Percentiles rank a stretch among this genome's conserved stretches.
phyloP scores from a whole-genome alignment of 768 basidiomycete species.

The Rhodotorula toruloides region DNA sequence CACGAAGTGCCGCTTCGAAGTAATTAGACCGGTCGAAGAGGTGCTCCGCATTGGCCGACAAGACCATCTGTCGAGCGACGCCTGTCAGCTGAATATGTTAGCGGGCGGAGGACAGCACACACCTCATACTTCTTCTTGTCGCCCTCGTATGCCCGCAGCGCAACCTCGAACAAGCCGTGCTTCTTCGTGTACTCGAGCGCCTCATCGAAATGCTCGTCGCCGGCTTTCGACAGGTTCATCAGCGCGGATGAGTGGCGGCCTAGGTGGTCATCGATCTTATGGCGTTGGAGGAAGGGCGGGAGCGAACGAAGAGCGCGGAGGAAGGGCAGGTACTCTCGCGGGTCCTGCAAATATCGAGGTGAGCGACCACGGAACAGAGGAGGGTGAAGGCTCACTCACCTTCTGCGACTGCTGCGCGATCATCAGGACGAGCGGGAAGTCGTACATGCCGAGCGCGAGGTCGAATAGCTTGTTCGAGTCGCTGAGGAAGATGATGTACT shows the following conservation, averaged over 20 bases:
- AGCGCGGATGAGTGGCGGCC: constrained; percentile 70
- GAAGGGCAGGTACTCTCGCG: constrained; percentile 95
- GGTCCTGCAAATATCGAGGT: constrained; percentile 60
- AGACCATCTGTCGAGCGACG: constrained; percentile 25
- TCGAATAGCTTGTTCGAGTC: constrained; percentile 88
- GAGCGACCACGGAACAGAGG: constrained; percentile 2
- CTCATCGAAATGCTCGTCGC: constrained; percentile 70
- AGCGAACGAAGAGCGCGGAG: constrained; percentile 76
- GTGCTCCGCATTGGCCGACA: constrained; percentile 39
- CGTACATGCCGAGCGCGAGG: constrained; percentile 96
- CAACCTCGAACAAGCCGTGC: constrained; percentile 68
- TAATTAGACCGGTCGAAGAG: constrained; percentile 80
- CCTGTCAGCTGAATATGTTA: background rate
- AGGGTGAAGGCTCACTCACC: constrained; percentile 50
- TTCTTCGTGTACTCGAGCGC: constrained; percentile 71
- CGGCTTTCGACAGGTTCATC: constrained; percentile 65
- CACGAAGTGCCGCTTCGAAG: constrained; percentile 74
- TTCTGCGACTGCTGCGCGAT: constrained; percentile 96
- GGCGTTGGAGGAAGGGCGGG: constrained; percentile 75
- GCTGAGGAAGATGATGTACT: constrained; percentile 95
- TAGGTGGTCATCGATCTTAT: constrained; percentile 88
- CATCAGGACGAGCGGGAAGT: constrained; percentile 91
- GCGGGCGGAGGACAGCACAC: background rate
- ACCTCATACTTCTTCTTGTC: constrained; percentile 49
- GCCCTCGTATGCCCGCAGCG: constrained; percentile 73